phyloP scores from a whole-genome alignment of 352 stramenopile species.

The Pythium scleroteichum region DNA sequence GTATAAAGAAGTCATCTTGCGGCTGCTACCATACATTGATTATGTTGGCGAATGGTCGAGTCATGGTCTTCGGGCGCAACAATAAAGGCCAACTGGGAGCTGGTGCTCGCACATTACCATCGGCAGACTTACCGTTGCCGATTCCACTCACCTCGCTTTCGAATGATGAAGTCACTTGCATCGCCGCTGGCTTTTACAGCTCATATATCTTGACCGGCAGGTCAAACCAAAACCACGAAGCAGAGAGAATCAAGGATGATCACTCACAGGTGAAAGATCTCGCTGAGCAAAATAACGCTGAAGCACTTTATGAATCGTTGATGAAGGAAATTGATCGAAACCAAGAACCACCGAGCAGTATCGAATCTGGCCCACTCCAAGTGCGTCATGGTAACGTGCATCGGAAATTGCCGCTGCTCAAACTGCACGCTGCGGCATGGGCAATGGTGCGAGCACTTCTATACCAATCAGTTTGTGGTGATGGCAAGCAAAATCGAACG shows the following conservation, averaged over 20 bases:
- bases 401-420: slow-evolving; percentile 68
- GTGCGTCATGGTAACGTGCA: slow-evolving; percentile 48
- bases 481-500: neutral
- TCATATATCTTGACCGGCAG: slow-evolving; percentile 86
- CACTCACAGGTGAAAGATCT: slow-evolving; percentile 53
- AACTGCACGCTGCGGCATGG: slow-evolving; percentile 77
- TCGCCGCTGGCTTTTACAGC: slow-evolving; percentile 87
- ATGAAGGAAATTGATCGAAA: slow-evolving; percentile 87
- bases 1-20: slow-evolving; percentile 75
- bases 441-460: slow-evolving; percentile 77
- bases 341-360: slow-evolving; percentile 15
- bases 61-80: slow-evolving; percentile 89
- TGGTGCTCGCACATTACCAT: slow-evolving; percentile 73
- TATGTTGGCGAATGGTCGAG: slow-evolving; percentile 69
- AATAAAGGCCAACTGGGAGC: slow-evolving; percentile 87
- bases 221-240: slow-evolving; percentile 42
- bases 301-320: slow-evolving; percentile 79
- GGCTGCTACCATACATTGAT: slow-evolving; percentile 86
- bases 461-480: slow-evolving; percentile 66
- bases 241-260: slow-evolving; percentile 37
- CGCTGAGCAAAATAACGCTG: slow-evolving; percentile 68
- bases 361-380: slow-evolving; percentile 32
- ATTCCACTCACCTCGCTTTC: slow-evolving; percentile 74
- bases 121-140: slow-evolving; percentile 75
- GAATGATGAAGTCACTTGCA: slow-evolving; percentile 79